Percentiles rank a stretch among this genome's conserved stretches.
Conservation (phyloP, 768 basidiomycete genomes). For the Tremella mesenterica region DNA sequence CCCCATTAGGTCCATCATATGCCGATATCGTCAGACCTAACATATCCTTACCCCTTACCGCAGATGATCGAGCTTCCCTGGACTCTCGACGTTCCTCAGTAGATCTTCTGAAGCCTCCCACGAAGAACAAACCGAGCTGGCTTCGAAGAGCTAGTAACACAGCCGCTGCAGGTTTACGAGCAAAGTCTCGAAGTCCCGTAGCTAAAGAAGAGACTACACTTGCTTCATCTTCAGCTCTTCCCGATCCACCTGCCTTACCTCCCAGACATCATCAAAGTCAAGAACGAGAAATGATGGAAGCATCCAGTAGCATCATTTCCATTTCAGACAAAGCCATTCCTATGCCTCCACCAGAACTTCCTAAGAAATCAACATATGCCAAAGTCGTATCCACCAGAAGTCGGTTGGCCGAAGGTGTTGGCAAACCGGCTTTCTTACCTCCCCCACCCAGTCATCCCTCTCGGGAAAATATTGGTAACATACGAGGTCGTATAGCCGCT, state of each 20-base stretch:
- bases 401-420: slow-evolving; percentile 24
- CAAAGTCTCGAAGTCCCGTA: slow-evolving; percentile 25
- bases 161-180: slow-evolving; percentile 11
- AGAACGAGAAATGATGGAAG: neutral
- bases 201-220: slow-evolving; percentile 13
- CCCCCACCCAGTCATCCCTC: slow-evolving; percentile 21
- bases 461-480: slow-evolving; percentile 24
- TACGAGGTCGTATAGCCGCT: slow-evolving; percentile 28
- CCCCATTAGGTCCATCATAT: slow-evolving; percentile 27
- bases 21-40: slow-evolving; percentile 23
- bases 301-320: neutral
- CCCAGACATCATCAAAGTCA: slow-evolving; percentile 15
- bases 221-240: slow-evolving; percentile 11
- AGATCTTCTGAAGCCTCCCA: slow-evolving; percentile 13
- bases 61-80: slow-evolving; percentile 7
- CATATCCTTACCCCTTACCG: slow-evolving; percentile 2
- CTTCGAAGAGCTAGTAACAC: slow-evolving; percentile 28
- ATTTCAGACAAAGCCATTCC: neutral
- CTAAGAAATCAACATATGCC: slow-evolving; percentile 19
- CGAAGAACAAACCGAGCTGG: slow-evolving; percentile 35
- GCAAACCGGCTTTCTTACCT: slow-evolving; percentile 30
- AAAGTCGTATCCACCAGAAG: slow-evolving; percentile 17
- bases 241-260: slow-evolving; percentile 25
- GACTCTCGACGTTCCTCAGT: slow-evolving; percentile 14
- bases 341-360: slow-evolving; percentile 15